Evolutionary conservation across 2,329 filamentous ascomycete genomes (phyloP).

Genomic region (Septoria petroselini): DNA sequence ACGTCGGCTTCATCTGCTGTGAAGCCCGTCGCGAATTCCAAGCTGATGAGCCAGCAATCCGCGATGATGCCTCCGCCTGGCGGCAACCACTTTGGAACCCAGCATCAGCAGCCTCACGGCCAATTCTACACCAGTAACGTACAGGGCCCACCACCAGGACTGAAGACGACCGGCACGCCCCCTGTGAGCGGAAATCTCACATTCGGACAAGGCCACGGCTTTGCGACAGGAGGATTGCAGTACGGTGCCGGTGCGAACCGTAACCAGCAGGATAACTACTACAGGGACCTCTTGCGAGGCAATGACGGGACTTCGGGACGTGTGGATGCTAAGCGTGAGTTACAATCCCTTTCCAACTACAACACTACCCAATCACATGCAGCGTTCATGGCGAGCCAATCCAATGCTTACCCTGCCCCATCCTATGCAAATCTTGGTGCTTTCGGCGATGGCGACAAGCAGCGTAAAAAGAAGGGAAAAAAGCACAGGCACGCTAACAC

Average conservation of each 20-base stretch:
- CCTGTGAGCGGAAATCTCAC: conserved; percentile 75
- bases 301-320: conserved; percentile 22
- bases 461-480: conserved; percentile 94
- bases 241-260: conserved; percentile 57
- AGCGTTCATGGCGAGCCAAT: conserved; percentile 27
- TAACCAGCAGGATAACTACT: conserved; percentile 31
- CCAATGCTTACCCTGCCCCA: conserved; percentile 26
- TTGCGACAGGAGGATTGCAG: conserved; percentile 64
- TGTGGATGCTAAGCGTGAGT: conserved; percentile 37
- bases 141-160: conserved; percentile 86
- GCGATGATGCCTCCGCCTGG: conserved; percentile 70
- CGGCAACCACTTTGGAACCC: conserved; percentile 49
- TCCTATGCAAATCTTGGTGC: conserved; percentile 29
- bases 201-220: conserved; percentile 85
- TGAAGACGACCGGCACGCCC: conserved; percentile 92
- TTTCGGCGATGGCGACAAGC: conserved; percentile 52
- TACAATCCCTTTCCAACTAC: conserved; percentile 29
- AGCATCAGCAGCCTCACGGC: conserved; percentile 54
- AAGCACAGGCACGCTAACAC: conserved; percentile 99
- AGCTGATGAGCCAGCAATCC: conserved; percentile 78
- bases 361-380: conserved; percentile 28
- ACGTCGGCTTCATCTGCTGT: conserved; percentile 60
- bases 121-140: conserved; percentile 83
- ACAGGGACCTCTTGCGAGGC: conserved; percentile 26
- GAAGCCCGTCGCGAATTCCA: conserved; percentile 74